These are phyloP conservation scores for Globisporangium apiculatum DNA, from an alignment of 352 stramenopile species.

Conservation along the genomic window DNA sequence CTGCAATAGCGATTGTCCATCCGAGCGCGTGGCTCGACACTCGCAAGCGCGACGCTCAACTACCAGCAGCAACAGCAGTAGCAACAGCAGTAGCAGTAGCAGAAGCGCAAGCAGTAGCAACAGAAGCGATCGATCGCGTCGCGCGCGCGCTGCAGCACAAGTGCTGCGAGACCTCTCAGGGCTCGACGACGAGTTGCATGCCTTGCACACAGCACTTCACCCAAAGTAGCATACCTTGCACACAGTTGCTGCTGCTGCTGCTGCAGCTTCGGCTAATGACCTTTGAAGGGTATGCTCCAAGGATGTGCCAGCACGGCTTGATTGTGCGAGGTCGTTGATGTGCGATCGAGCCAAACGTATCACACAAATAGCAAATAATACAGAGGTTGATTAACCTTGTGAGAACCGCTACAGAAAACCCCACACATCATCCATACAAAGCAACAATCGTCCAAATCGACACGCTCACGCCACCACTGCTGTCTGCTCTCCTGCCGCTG, in stretches of 20 bases:
- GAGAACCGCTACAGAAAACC: neutral
- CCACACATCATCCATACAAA: neutral
- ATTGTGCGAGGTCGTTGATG: too few relatives aligned
- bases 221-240: neutral
- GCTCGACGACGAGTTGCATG: slow-evolving; percentile 18
- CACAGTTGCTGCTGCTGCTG: neutral
- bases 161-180: slow-evolving; percentile 33
- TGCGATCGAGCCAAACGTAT: too few relatives aligned
- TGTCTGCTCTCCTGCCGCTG: neutral
- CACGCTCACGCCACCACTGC: neutral
- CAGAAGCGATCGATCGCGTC: neutral
- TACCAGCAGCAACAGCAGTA: neutral
- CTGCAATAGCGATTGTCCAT: neutral
- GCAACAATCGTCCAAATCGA: neutral
- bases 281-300: too few relatives aligned
- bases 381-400: neutral
- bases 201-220: slow-evolving; percentile 4
- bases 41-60: neutral
- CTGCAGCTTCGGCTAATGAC: too few relatives aligned
- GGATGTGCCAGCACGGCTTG: too few relatives aligned
- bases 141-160: neutral
- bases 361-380: too few relatives aligned
- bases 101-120: neutral
- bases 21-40: neutral
- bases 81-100: neutral